Conservation (phyloP, 192 early-diverging fungal genomes). For the Umbelopsis sp. region DNA sequence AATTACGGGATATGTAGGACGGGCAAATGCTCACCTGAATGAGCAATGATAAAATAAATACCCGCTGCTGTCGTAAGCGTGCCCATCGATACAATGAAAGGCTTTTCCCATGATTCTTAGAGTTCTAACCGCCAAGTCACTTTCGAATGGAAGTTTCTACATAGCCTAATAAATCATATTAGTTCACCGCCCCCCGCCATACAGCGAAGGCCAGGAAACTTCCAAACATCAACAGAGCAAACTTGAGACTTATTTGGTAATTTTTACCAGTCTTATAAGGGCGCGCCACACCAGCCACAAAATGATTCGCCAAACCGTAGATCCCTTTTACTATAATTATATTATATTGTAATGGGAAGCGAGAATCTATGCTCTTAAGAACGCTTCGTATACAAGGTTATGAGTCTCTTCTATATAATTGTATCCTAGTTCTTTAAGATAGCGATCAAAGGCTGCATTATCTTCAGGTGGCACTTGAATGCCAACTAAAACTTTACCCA, state of each 20-base stretch:
- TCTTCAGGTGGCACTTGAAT: slow-evolving; percentile 84
- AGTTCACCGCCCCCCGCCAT: not conserved
- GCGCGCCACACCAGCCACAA: slow-evolving; percentile 2
- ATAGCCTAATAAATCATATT: not conserved
- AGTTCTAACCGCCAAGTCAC: not conserved
- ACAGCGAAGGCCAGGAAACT: not conserved
- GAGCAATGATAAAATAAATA: not conserved
- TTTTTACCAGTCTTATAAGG: not conserved
- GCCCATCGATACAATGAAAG: not conserved
- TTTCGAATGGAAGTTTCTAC: slow-evolving; percentile 3
- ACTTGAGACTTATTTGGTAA: not conserved
- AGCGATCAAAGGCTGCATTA: slow-evolving; percentile 67
- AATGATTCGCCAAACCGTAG: not conserved
- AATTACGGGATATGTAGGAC: not conserved
- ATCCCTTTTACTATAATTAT: not conserved
- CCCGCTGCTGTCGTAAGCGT: not conserved
- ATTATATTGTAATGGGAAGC: not conserved
- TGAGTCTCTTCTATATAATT: slow-evolving; percentile 91
- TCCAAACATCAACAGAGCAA: not conserved
- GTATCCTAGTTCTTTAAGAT: slow-evolving; percentile 81
- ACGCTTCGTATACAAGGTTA: slow-evolving; percentile 88
- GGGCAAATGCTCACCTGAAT: too few relatives aligned
- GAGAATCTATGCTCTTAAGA: slow-evolving; percentile 49
- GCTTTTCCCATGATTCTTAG: not conserved
- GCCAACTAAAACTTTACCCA: slow-evolving; percentile 91